Conservation (phyloP, 2,329 filamentous ascomycete species). For the Arthrocladium fulminans region DNA sequence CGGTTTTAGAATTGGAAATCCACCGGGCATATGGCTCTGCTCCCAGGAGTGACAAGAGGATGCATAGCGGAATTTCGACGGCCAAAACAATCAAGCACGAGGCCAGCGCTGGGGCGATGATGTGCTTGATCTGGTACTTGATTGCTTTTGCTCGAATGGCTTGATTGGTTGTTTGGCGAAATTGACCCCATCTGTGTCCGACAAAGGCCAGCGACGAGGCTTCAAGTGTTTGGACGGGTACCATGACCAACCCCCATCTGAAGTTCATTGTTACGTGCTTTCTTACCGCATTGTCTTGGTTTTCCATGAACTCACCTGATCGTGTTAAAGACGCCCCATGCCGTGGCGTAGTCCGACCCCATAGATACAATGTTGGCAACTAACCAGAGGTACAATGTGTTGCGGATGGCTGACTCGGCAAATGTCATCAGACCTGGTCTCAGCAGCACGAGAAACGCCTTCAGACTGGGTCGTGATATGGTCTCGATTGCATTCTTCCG, state of each 20-base stretch:
- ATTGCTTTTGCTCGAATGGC: constrained; percentile 24
- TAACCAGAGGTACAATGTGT: constrained; percentile 63
- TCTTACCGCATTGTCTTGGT: neutral
- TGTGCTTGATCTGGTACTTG: constrained; percentile 28
- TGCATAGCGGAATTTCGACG: constrained; percentile 54
- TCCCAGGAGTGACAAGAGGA: constrained; percentile 54
- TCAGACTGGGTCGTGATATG: constrained; percentile 31
- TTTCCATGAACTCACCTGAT: constrained; percentile 33
- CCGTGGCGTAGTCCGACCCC: constrained; percentile 57
- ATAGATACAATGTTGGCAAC: constrained; percentile 56
- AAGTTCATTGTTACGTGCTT: neutral
- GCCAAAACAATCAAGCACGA: constrained; percentile 47
- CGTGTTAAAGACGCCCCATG: constrained; percentile 65
- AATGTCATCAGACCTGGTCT: constrained; percentile 54
- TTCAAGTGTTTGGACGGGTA: constrained; percentile 59
- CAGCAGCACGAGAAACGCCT: constrained; percentile 43
- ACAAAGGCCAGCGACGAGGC: constrained; percentile 57
- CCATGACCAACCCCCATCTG: constrained; percentile 65
- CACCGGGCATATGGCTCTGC: constrained; percentile 54
- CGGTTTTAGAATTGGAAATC: constrained; percentile 48
- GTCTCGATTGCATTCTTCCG: constrained; percentile 14
- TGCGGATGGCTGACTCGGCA: constrained; percentile 56
- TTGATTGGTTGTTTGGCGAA: neutral
- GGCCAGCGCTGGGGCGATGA: constrained; percentile 45
- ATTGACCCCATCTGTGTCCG: constrained; percentile 55